Evolutionary conservation across 2,329 filamentous ascomycete genomes (phyloP), one percentile per base, ranked within the genome.

Genomic region (Anisogramma anomala): DNA sequence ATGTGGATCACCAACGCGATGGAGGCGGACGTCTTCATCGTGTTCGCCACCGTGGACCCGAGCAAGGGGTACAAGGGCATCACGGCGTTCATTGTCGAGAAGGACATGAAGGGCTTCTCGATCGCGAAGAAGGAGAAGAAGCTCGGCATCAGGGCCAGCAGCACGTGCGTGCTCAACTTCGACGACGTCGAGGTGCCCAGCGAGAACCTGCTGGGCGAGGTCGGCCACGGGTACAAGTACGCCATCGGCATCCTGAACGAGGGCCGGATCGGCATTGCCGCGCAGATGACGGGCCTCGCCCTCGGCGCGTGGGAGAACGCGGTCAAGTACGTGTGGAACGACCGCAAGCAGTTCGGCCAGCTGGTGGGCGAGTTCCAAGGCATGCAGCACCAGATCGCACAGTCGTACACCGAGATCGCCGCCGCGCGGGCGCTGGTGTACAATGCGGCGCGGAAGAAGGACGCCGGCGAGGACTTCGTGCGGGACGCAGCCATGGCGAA

Each of bases 121-220:
- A 93, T 98, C 56, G 87, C 91, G 30, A 98, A 98, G 77, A 98
- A 98, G 72, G 91, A 98, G 72, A 96, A 96, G 82, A 98, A 98
- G 72, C 79, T 98, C 36, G 91, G 91, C 45, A 98, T 98, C 67
- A 82, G 77, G 57, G 91, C 91, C 40, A 93, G 84, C 66, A 93
- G 84, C 67, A 98, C 91, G 23, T 98, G 91, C 64, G 89, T 95
- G 49, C 72, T 98, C 61, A 96, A 85, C 72, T 94, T 98, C 54
- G 91, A 98, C 64, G 91, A 98, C 55, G 87, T 96, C 39, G 77
- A 89, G 56, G 74, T 98, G 28, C 87, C 91, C 47, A 81, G 79
- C 62, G 84, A 81, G 56, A 93, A 94, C 62, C 67, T 98, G 13
- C 74, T 98, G 1, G 91, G 91, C 48, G 74, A 88, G 62, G 78